phyloP scores from a whole-genome alignment of 2,329 filamentous ascomycete species.

The Sclerotiophoma versabilis region DNA sequence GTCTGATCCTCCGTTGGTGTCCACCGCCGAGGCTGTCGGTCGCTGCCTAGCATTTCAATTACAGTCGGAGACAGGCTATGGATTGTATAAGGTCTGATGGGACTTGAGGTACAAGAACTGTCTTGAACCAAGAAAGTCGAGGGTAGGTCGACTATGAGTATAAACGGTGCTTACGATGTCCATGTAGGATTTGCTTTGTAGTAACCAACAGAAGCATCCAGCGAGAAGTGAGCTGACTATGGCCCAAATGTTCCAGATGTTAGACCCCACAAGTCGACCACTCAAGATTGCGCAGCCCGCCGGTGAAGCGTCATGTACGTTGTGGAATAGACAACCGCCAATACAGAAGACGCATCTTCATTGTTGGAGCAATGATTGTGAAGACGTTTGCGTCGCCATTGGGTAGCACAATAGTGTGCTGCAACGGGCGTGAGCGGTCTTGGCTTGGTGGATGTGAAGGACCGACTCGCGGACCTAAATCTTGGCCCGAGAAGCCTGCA shows the following conservation, averaged over 20 bases:
- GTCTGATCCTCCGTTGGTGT: slow-evolving; percentile 33
- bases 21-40: slow-evolving; percentile 22
- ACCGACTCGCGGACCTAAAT: slow-evolving; percentile 4
- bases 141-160: neutral
- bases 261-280: neutral
- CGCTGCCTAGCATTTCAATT: neutral
- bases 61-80: neutral
- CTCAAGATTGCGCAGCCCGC: neutral
- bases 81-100: neutral
- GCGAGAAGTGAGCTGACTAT: neutral
- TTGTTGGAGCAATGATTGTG: neutral
- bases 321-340: neutral
- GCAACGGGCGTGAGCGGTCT: neutral
- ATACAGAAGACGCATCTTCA: neutral
- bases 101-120: no score
- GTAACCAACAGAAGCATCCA: neutral
- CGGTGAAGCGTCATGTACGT: slow-evolving; percentile 7
- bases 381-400: neutral
- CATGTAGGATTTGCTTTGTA: neutral
- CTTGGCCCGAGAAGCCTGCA: slow-evolving; percentile 5
- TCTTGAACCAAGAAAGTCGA: no score
- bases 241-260: neutral
- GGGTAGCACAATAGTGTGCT: slow-evolving; percentile 1
- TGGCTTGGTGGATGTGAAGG: neutral
- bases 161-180: no score